Evolutionary conservation across 768 basidiomycete species (phyloP).

Genomic region (Hericium coralloides): DNA sequence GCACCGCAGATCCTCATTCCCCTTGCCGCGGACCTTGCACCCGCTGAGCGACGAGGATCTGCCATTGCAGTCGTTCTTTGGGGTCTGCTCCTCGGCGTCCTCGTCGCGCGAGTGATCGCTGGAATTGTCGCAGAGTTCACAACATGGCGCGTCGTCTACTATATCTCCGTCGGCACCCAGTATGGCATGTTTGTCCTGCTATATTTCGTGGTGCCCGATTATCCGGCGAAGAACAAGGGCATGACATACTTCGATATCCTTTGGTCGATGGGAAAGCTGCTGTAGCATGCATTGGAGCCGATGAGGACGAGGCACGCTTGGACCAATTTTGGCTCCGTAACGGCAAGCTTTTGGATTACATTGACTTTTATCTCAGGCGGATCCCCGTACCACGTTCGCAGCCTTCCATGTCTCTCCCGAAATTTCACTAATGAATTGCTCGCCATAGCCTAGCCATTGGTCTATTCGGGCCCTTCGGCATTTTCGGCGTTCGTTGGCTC

Average conservation of each 20-base stretch:
- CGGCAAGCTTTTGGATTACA: conserved; percentile 38
- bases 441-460: conserved; percentile 26
- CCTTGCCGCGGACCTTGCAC: conserved; percentile 73
- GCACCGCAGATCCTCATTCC: conserved; percentile 71
- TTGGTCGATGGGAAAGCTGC: conserved; percentile 72
- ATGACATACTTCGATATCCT: conserved; percentile 38
- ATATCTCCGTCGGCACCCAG: conserved; percentile 28
- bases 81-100: conserved; percentile 60
- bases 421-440: not conserved
- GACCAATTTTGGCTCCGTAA: conserved; percentile 59
- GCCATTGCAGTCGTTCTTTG: conserved; percentile 67
- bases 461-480: conserved; percentile 33
- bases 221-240: conserved; percentile 5
- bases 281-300: no score
- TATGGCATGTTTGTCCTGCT: not conserved
- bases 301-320: conserved; percentile 71
- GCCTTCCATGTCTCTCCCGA: not conserved
- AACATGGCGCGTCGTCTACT: conserved; percentile 33
- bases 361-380: conserved; percentile 76
- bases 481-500: conserved; percentile 22
- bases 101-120: conserved; percentile 56
- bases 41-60: conserved; percentile 58
- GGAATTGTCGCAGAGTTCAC: conserved; percentile 33
- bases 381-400: conserved; percentile 53
- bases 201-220: conserved; percentile 5